phyloP scores from a whole-genome alignment of 345 rosid species.

The Streptanthus diversifolius region DNA sequence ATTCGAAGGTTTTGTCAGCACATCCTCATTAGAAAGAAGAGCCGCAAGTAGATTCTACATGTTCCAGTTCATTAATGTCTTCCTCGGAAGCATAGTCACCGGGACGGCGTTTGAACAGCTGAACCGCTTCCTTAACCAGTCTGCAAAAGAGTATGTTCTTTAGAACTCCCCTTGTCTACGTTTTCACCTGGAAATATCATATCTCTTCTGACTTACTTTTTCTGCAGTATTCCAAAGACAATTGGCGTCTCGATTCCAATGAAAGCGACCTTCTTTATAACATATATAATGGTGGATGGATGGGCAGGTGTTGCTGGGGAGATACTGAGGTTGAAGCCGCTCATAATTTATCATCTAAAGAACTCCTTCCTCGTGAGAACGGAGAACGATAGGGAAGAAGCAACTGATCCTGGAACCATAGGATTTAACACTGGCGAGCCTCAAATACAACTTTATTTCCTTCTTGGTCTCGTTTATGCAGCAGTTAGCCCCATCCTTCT shows the following conservation, averaged over 20 bases:
- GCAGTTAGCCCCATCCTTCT: conserved; percentile 85
- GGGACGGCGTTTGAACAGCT: conserved; percentile 98
- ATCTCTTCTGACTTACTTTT: background rate
- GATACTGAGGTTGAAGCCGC: conserved; percentile 76
- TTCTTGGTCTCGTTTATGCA: conserved; percentile 93
- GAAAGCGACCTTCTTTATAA: conserved; percentile 96
- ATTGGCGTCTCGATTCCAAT: conserved; percentile 87
- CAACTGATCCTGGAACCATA: conserved; percentile 95
- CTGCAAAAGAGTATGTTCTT: conserved; percentile 73
- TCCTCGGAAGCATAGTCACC: conserved; percentile 88
- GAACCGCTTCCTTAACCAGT: conserved; percentile 69
- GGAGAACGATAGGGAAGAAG: conserved; percentile 87
- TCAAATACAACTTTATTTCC: conserved; percentile 90
- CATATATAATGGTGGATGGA: conserved; percentile 95
- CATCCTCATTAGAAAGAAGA: conserved; percentile 78
- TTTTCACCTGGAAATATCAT: background rate
- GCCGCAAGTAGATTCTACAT: conserved; percentile 74
- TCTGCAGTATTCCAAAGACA: conserved; percentile 73
- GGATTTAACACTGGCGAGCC: conserved; percentile 95
- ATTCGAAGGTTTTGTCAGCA: conserved; percentile 82
- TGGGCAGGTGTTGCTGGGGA: conserved; percentile 99
- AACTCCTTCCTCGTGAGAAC: conserved; percentile 79
- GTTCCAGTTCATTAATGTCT: conserved; percentile 86
- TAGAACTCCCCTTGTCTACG: background rate
- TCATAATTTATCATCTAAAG: conserved; percentile 80